Evolutionary conservation across 768 basidiomycete species (phyloP).

Genomic region (Naematelia encephala): DNA sequence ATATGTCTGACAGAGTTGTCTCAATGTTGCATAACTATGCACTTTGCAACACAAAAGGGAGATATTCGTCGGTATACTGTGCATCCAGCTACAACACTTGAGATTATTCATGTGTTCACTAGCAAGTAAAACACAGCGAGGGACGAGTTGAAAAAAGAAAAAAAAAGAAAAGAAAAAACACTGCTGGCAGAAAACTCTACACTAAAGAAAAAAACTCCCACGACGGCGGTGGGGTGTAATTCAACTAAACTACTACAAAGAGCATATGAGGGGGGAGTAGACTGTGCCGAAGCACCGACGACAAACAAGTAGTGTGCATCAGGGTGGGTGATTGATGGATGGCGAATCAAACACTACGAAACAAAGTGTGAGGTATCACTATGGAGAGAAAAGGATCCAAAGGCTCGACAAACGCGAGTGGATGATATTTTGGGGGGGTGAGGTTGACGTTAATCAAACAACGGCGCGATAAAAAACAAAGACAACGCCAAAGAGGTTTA

Average conservation of each 20-base stretch:
- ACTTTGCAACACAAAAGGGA: neutral
- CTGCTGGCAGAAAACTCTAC: too few species aligned
- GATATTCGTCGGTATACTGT: neutral
- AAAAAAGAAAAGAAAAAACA: constrained; percentile 10
- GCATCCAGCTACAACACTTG: neutral
- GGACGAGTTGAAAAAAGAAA: neutral
- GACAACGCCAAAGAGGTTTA: neutral
- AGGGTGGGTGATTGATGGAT: too few species aligned
- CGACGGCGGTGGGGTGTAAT: neutral
- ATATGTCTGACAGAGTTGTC: neutral
- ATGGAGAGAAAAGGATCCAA: too few species aligned
- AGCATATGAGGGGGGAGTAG: neutral
- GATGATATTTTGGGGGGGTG: neutral
- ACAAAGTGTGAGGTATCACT: too few species aligned
- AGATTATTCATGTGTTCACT: too few species aligned
- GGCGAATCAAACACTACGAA: too few species aligned
- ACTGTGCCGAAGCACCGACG: neutral
- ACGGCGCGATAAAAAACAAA: neutral
- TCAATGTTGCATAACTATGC: too few species aligned
- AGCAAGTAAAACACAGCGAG: neutral
- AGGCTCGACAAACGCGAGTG: neutral
- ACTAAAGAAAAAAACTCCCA: too few species aligned
- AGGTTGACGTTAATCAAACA: neutral
- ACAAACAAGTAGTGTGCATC: neutral
- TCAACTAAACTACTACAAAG: neutral